phyloP scores from a whole-genome alignment of 2,329 filamentous ascomycete species.

The Botrytis tulipae region DNA sequence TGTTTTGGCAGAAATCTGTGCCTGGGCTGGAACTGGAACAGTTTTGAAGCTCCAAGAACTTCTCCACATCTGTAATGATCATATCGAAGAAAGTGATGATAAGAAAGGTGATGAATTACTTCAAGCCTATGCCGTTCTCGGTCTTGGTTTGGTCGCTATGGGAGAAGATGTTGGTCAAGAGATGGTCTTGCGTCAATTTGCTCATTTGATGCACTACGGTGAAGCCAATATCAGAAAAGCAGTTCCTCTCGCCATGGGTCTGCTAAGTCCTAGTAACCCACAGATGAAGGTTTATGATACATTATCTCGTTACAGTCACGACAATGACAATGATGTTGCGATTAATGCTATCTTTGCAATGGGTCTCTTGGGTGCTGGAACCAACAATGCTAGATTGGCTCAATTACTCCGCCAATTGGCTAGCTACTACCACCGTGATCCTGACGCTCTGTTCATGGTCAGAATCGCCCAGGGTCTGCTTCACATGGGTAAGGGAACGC shows the following conservation, averaged over 20 bases:
- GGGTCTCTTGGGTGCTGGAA: slow-evolving; percentile 94
- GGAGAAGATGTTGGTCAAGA: slow-evolving; percentile 97
- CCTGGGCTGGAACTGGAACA: slow-evolving; percentile 95
- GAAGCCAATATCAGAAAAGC: slow-evolving; percentile 96
- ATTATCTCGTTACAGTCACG: slow-evolving; percentile 93
- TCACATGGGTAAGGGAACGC: slow-evolving; percentile 98
- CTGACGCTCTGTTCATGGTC: slow-evolving; percentile 98
- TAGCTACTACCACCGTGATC: slow-evolving; percentile 96
- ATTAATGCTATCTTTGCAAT: slow-evolving; percentile 99
- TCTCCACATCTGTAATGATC: slow-evolving; percentile 96
- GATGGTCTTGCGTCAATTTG: slow-evolving; percentile 97
- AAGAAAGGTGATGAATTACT: slow-evolving; percentile 95
- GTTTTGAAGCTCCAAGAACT: slow-evolving; percentile 97
- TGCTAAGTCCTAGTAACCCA: slow-evolving; percentile 95
- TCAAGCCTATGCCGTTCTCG: slow-evolving; percentile 93
- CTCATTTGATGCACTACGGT: slow-evolving; percentile 98
- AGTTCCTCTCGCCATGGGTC: slow-evolving; percentile 92
- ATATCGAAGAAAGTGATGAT: slow-evolving; percentile 89
- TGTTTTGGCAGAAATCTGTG: slow-evolving; percentile 92
- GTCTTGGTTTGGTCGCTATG: slow-evolving; percentile 93
- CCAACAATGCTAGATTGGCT: slow-evolving; percentile 94
- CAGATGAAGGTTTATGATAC: slow-evolving; percentile 99
- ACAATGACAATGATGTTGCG: slow-evolving; percentile 97
- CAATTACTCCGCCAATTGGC: slow-evolving; percentile 92
- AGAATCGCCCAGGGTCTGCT: slow-evolving; percentile 95